Evolutionary conservation across 2,329 filamentous ascomycete species (phyloP).

Genomic region (Fonsecaea multimorphosa): DNA sequence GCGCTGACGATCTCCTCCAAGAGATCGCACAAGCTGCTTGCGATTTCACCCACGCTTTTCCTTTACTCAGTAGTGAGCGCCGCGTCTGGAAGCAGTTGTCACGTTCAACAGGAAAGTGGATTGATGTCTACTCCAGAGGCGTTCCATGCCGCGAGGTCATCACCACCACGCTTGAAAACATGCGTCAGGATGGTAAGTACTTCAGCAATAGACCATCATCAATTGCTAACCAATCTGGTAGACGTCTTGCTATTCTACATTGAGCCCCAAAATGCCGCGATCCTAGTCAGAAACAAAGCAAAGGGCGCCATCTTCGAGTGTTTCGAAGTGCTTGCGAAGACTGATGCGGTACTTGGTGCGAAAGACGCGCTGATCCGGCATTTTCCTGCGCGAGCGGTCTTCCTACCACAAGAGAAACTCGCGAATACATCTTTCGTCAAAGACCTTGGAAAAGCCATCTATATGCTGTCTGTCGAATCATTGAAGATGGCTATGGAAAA

Average conservation of each 20-base stretch:
- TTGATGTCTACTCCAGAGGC: constrained; percentile 28
- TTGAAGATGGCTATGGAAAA: constrained; percentile 45
- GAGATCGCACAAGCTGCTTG: constrained; percentile 17
- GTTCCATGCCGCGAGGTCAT: constrained; percentile 17
- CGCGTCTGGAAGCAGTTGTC: constrained; percentile 15
- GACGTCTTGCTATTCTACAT: constrained; percentile 51
- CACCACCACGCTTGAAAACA: constrained; percentile 4
- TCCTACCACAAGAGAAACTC: constrained; percentile 40
- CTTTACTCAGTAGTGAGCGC: background rate
- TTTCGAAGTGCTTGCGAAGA: constrained; percentile 56
- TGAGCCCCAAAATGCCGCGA: constrained; percentile 54
- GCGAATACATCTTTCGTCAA: constrained; percentile 39
- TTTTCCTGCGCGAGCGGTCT: constrained; percentile 54
- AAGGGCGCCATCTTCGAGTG: constrained; percentile 46
- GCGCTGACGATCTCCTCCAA: constrained; percentile 21
- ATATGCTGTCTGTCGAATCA: constrained; percentile 47
- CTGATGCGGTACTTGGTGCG: constrained; percentile 46
- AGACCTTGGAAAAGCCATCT: constrained; percentile 44
- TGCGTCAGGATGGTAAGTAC: constrained; percentile 18
- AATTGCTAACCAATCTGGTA: constrained; percentile 19
- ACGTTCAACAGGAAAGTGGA: constrained; percentile 18
- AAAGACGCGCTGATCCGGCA: constrained; percentile 50
- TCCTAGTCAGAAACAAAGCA: constrained; percentile 48
- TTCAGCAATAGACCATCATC: background rate
- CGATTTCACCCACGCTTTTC: constrained; percentile 8